phyloP scores from a whole-genome alignment of 2,329 filamentous ascomycete genomes.

The Zymoseptoria tritici region DNA sequence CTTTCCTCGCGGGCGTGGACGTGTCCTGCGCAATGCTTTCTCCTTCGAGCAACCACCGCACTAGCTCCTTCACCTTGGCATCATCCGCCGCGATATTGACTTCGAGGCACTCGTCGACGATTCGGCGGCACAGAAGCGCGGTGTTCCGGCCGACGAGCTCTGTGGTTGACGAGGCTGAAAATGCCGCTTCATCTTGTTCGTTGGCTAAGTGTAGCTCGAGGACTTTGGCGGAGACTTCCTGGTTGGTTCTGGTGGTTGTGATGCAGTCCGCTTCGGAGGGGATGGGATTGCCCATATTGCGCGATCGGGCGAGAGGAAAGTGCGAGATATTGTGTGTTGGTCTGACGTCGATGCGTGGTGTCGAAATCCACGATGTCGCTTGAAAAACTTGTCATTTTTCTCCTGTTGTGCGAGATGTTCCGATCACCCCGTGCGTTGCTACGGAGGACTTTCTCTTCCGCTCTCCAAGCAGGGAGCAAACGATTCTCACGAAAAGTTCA shows the following conservation, averaged over 20 bases:
- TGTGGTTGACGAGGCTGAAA: background rate
- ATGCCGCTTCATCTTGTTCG: background rate
- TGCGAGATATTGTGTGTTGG: background rate
- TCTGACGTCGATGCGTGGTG: no score
- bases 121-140: no score
- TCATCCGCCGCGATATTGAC: background rate
- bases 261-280: background rate
- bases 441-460: no score
- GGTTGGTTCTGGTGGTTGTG: background rate
- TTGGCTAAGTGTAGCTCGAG: background rate
- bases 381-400: no score
- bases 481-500: constrained; percentile 44
- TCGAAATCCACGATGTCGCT: no score
- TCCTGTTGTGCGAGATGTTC: no score
- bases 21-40: no score
- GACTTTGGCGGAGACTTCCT: background rate
- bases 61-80: background rate
- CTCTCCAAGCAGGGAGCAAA: background rate
- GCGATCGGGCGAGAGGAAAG: background rate
- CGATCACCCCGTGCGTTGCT: no score
- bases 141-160: background rate
- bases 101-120: no score
- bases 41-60: background rate
- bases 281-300: background rate
- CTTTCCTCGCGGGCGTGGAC: no score